Percentiles rank a stretch among this genome's conserved stretches.
These are phyloP conservation scores for Arthrobotrys iridis DNA, from an alignment of 2,329 filamentous ascomycete genomes.

Conservation along the genomic window DNA sequence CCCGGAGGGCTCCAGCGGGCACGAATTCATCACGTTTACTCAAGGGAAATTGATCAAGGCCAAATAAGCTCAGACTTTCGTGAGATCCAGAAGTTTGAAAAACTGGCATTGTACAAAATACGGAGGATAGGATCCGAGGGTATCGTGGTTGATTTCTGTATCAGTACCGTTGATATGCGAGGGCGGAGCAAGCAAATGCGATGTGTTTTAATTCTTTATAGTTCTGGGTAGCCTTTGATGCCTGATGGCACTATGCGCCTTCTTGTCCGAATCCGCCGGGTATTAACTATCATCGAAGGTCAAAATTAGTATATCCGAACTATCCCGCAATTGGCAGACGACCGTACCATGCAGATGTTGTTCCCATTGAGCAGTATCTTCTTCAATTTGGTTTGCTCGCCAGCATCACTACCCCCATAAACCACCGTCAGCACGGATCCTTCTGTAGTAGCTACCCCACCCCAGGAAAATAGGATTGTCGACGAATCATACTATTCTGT, in stretches of 20 bases:
- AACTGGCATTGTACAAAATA: neutral
- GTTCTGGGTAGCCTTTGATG: neutral
- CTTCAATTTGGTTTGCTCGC: conserved; percentile 84
- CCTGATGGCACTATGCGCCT: neutral
- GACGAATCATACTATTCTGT: conserved; percentile 99
- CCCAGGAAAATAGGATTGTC: no score
- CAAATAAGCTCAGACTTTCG: neutral
- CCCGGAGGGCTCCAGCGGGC: conserved; percentile 34
- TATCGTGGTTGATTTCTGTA: conserved; percentile 24
- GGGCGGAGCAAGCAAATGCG: neutral
- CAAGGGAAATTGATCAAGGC: conserved; percentile 37
- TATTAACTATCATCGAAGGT: conserved; percentile 34
- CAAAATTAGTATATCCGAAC: neutral
- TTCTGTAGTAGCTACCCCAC: no score
- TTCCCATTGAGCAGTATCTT: conserved; percentile 98
- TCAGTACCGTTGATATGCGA: conserved; percentile 19
- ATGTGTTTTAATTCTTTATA: neutral
- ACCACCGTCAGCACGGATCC: conserved; percentile 4
- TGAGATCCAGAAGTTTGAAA: neutral
- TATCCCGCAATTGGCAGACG: neutral
- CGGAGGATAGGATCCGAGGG: neutral
- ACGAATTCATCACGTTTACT: conserved; percentile 43
- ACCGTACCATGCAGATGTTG: conserved; percentile 95
- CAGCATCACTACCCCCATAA: conserved; percentile 75
- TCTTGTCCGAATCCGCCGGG: conserved; percentile 44